Evolutionary conservation across 257 asterid genomes (phyloP).

Genomic region (Nicotiana attenuata): DNA sequence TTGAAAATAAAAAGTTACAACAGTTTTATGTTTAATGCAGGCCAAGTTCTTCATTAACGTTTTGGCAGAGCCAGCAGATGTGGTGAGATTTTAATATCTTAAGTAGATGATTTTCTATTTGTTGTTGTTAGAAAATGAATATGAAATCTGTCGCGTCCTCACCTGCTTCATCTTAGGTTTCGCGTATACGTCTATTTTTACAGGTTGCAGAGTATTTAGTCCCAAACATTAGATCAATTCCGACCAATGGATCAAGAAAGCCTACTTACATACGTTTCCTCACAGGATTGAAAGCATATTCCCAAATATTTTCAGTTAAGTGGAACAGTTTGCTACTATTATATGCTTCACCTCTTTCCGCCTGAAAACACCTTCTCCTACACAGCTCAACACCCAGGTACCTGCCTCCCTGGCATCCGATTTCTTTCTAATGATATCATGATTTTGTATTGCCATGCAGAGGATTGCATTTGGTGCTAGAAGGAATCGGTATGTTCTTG

Average conservation of each 20-base stretch:
- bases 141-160: neutral
- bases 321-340: neutral
- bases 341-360: neutral
- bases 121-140: neutral
- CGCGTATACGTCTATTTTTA: neutral
- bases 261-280: conserved; percentile 95
- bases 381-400: neutral
- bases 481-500: conserved; percentile 68
- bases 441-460: conserved; percentile 28
- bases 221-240: conserved; percentile 74
- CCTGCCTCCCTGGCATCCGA: neutral
- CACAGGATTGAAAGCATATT: conserved; percentile 89
- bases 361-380: neutral
- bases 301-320: conserved; percentile 90
- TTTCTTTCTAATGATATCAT: neutral
- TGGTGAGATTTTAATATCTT: conserved; percentile 36
- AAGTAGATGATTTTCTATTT: neutral
- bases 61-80: conserved; percentile 94
- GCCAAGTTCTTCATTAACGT: conserved; percentile 96
- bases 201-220: conserved; percentile 89
- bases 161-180: neutral
- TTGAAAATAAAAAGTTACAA: neutral
- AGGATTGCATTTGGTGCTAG: conserved; percentile 90
- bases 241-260: conserved; percentile 59
- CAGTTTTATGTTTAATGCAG: conserved; percentile 32